Percentiles rank a stretch among this genome's conserved stretches.
These are phyloP conservation scores for Mycena haematopus DNA, from an alignment of 768 basidiomycete species.

Conservation along the genomic window DNA sequence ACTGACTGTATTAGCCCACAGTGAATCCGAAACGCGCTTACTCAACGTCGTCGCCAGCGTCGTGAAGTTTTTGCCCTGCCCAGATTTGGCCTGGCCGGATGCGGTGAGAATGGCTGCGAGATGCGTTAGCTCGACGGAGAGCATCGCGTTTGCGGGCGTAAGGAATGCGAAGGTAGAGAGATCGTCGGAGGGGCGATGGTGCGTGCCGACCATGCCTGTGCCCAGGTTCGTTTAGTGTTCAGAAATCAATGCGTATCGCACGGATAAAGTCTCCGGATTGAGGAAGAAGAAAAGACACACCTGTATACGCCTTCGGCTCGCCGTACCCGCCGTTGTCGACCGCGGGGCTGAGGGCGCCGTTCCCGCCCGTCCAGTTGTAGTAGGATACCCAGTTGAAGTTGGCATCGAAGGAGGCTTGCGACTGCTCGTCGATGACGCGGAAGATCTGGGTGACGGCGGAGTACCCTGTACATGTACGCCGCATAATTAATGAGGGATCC, in stretches of 20 bases:
- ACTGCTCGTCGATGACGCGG: slow-evolving; percentile 78
- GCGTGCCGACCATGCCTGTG: slow-evolving; percentile 66
- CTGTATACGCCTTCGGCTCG: slow-evolving; percentile 78
- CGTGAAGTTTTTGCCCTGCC: slow-evolving; percentile 56
- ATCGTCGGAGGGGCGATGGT: slow-evolving; percentile 81
- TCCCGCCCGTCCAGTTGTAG: slow-evolving; percentile 83
- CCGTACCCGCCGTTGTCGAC: slow-evolving; percentile 75
- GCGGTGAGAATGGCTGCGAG: slow-evolving; percentile 58
- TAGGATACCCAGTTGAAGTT: slow-evolving; percentile 78
- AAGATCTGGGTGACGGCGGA: slow-evolving; percentile 74
- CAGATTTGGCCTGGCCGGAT: slow-evolving; percentile 40
- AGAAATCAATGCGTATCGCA: no score
- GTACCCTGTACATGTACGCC: slow-evolving; percentile 62
- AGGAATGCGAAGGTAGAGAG: slow-evolving; percentile 75
- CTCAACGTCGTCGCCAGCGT: slow-evolving; percentile 63
- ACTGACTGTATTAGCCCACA: slow-evolving; percentile 67
- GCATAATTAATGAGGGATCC: neutral
- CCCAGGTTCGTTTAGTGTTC: neutral
- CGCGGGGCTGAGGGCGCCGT: slow-evolving; percentile 65
- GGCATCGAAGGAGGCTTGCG: slow-evolving; percentile 71
- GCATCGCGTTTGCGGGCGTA: slow-evolving; percentile 83
- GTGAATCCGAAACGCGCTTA: slow-evolving; percentile 59
- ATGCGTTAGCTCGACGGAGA: slow-evolving; percentile 74
- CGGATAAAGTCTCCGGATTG: no score
- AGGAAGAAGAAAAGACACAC: slow-evolving; percentile 31